Percentiles rank a stretch among this genome's conserved stretches.
phyloP scores from a whole-genome alignment of 495 filamentous ascomycete species.

The Penicillium diatomitis region DNA sequence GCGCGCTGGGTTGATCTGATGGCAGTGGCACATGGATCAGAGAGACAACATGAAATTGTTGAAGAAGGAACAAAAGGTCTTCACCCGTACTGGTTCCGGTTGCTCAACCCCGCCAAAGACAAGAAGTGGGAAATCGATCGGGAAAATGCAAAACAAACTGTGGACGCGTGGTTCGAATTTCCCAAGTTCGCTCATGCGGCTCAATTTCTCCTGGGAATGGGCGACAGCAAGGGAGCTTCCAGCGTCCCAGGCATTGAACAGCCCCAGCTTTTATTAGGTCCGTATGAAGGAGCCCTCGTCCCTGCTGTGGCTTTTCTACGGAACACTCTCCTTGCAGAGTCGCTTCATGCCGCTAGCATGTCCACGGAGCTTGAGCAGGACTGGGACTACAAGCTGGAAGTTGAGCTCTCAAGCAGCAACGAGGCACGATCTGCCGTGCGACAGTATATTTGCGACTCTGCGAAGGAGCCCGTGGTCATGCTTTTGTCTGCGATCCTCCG shows the following conservation, averaged over 20 bases:
- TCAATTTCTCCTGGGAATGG: conserved; percentile 22
- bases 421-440: conserved; percentile 49
- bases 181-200: conserved; percentile 35
- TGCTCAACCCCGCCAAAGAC: conserved; percentile 46
- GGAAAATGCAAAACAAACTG: conserved; percentile 1
- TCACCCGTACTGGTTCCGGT: conserved; percentile 68
- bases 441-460: conserved; percentile 32
- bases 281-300: conserved; percentile 37
- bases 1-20: conserved; percentile 85
- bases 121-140: conserved; percentile 14
- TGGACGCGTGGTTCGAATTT: conserved; percentile 30
- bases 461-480: conserved; percentile 21
- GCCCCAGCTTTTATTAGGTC: conserved; percentile 21
- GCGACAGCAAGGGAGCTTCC: conserved; percentile 12
- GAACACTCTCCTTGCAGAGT: conserved; percentile 63
- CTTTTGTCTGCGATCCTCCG: conserved; percentile 48
- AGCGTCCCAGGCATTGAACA: conserved; percentile 11
- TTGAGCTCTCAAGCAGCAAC: conserved; percentile 55
- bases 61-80: conserved; percentile 89
- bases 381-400: conserved; percentile 76
- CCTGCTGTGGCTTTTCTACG: conserved; percentile 62
- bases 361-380: conserved; percentile 59
- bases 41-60: conserved; percentile 66
- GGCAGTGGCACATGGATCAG: conserved; percentile 52
- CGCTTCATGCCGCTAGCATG: conserved; percentile 44